Evolutionary conservation across 2,329 filamentous ascomycete species (phyloP), one percentile per base, ranked within the genome.

Genomic region (Apiospora kogelbergensis): DNA sequence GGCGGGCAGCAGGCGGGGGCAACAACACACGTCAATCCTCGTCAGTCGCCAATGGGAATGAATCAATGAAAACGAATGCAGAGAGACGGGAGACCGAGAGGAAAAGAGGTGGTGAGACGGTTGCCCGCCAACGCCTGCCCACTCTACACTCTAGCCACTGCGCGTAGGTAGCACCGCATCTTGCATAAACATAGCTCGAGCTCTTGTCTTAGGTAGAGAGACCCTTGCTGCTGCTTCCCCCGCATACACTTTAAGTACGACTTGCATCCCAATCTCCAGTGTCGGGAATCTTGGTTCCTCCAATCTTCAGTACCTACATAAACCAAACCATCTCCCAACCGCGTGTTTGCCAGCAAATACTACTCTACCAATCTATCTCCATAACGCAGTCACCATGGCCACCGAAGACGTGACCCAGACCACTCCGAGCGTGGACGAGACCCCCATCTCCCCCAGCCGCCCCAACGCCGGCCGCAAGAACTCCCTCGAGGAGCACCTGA

Each of bases 401-500:
- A 60, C 17, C 53, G 53, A 60, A 60, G 53, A 60, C 3, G 48
- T 53, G 9, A 17, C 72, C 69, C 72, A 69, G 13, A 66, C 70
- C 37, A 65, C 70, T 30, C 72, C 70, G 42, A 26, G 73, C 46
- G 78, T 90, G 73, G 89, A 91, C 77, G 82, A 89, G 73, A 85
- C 85, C 17, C 83, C 88, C 72, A 87, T 91, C 80, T 86, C 84
- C 53, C 87, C 86, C 70, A 82, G 84, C 72, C 84, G 84, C 57
- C 82, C 85, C 66, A 74, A 78, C 67, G 77, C 81, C 30, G 82
- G 78, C 53, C 86, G 89, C 74, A 88, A 87, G 78, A 90, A 93
- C 83, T 93, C 91, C 4, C 85, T 94, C 15, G 91, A 93, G 80
- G 89, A 90, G 75, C 89, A 93, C 76, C 84, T 94, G 67, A 87